Evolutionary conservation across 768 basidiomycete species (phyloP).

Genomic region (Suillus cothurnatus): DNA sequence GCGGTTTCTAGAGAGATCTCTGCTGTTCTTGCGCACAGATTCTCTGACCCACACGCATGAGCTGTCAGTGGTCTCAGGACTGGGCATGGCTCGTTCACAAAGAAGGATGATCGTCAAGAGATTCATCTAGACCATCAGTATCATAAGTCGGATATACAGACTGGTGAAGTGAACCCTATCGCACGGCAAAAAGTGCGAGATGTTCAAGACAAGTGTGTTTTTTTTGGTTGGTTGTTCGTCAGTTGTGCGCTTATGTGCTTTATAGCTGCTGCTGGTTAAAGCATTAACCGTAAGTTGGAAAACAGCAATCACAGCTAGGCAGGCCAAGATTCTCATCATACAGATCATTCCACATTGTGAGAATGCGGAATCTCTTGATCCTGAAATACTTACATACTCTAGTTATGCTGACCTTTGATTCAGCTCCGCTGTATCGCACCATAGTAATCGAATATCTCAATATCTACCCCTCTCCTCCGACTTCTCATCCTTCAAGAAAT

Average conservation of each 20-base stretch:
- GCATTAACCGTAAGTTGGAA: neutral
- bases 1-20: too few relatives aligned
- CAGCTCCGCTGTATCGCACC: neutral
- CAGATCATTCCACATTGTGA: too few relatives aligned
- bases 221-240: neutral
- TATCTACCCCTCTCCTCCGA: neutral
- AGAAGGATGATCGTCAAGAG: neutral
- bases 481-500: neutral
- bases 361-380: neutral
- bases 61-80: neutral
- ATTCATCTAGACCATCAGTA: neutral
- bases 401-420: neutral
- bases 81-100: neutral
- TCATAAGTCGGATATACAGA: neutral
- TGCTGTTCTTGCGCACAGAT: neutral
- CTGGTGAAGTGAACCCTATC: neutral
- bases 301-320: neutral
- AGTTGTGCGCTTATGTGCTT: neutral
- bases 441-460: neutral
- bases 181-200: neutral
- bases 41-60: constrained; percentile 6
- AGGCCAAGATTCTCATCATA: too few relatives aligned
- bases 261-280: neutral
- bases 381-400: neutral
- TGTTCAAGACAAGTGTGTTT: neutral